Conservation (phyloP, 202 grass and related monocot species). For the Zoysia matrella region DNA sequence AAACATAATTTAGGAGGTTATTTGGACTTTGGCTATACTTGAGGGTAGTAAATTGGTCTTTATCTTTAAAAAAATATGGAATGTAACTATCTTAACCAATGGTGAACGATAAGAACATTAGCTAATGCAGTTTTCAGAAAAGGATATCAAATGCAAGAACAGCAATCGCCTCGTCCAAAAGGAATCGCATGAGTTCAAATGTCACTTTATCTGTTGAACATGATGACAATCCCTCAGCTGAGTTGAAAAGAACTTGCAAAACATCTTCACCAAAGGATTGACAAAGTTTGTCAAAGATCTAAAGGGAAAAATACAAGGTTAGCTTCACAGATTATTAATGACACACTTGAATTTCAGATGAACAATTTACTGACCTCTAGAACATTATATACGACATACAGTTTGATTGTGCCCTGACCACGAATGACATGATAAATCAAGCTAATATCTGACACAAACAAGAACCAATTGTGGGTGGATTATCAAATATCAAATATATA, state of each 20-base stretch:
- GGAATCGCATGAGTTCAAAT: too few relatives aligned
- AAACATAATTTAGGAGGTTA: too few relatives aligned
- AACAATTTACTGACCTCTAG: neutral
- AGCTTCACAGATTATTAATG: conserved; percentile 13
- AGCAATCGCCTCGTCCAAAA: conserved; percentile 59
- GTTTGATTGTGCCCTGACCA: conserved; percentile 47
- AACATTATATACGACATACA: too few relatives aligned
- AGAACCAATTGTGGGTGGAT: conserved; percentile 36
- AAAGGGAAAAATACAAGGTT: conserved; percentile 31
- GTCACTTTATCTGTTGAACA: too few relatives aligned
- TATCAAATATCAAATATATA: conserved; percentile 19
- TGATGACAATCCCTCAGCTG: too few relatives aligned
- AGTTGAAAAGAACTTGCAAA: too few relatives aligned
- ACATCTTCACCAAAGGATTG: too few relatives aligned
- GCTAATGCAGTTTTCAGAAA: conserved; percentile 33
- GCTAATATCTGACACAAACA: conserved; percentile 90
- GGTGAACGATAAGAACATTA: conserved; percentile 23
- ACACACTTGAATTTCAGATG: conserved; percentile 25
- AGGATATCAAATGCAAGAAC: conserved; percentile 99
- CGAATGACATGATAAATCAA: conserved; percentile 99
- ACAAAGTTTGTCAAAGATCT: conserved; percentile 90
- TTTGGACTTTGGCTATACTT: too few relatives aligned
- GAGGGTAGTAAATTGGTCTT: too few relatives aligned
- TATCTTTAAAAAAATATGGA: neutral
- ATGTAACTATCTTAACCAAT: conserved; percentile 25